phyloP scores from a whole-genome alignment of 2,329 filamentous ascomycete species.

The Colletotrichum costaricense region DNA sequence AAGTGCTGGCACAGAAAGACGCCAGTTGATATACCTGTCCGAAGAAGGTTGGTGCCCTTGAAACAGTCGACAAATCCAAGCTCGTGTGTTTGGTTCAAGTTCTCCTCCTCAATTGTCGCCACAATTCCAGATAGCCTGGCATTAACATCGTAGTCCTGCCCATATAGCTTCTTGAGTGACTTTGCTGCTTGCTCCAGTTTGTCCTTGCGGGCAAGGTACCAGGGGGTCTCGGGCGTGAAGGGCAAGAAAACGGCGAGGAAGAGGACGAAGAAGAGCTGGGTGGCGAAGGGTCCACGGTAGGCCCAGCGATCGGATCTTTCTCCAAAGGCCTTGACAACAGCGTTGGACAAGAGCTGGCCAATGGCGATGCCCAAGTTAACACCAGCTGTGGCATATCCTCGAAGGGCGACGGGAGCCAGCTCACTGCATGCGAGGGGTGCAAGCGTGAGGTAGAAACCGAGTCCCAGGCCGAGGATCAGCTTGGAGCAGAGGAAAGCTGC shows the following conservation, averaged over 20 bases:
- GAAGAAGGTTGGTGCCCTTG: conserved; percentile 57
- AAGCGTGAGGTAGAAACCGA: conserved; percentile 69
- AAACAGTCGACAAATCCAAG: conserved; percentile 64
- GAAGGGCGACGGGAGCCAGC: conserved; percentile 67
- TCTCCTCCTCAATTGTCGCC: conserved; percentile 60
- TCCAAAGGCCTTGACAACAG: conserved; percentile 55
- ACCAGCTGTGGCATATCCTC: conserved; percentile 67
- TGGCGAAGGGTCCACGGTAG: conserved; percentile 58
- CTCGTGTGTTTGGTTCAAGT: conserved; percentile 60
- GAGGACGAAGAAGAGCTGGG: conserved; percentile 62
- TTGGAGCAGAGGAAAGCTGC: conserved; percentile 68
- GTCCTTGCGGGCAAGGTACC: conserved; percentile 60
- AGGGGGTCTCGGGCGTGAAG: conserved; percentile 61
- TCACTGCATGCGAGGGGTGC: conserved; percentile 70
- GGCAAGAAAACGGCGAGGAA: conserved; percentile 56
- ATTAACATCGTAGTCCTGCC: conserved; percentile 55
- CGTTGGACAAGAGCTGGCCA: conserved; percentile 67
- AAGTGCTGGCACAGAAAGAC: conserved; percentile 75
- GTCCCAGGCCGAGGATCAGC: conserved; percentile 68
- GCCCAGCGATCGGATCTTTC: conserved; percentile 57
- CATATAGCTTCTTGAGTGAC: conserved; percentile 57
- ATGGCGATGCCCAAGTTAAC: conserved; percentile 73
- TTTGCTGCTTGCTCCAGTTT: conserved; percentile 51
- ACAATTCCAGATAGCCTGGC: conserved; percentile 65
- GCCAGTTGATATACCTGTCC: conserved; percentile 68